Evolutionary conservation across 352 stramenopile genomes (phyloP), one percentile per base, ranked within the genome.

Genomic region (Phytopythium cucurbitacearum): DNA sequence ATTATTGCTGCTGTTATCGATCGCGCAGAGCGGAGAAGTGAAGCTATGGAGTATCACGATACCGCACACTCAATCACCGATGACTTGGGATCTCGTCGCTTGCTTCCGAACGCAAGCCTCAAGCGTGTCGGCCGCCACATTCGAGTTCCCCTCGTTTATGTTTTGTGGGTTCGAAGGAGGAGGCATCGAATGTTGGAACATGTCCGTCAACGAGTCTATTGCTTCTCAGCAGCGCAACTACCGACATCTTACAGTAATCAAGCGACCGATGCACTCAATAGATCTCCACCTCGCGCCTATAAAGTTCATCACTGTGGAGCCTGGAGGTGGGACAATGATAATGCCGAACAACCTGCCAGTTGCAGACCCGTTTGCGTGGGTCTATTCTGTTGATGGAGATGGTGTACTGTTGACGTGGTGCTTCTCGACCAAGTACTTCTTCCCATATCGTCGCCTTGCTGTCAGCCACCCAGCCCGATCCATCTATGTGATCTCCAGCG

Each of bases 161-260:
- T 84, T 86, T 45, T 78, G 70, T 40, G 75, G 75, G 2, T 86
- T 79, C 53, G 64, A 69, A 8, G 59, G 60, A 33, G 75, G 75
- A 7, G 67, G 67, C 41, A 60, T 86, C 10, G 75, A 86, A 61
- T 86, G 75, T 45, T 86, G 75, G 75, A 53, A 52, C 7, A 34
- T 84, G 3, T 68, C 69, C 3, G 34, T 48, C 10, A 16, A 55
- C n/a, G 51, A 59, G 32, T 28, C 21, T 28, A 28, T 28, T 28
- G 21, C 21, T 28, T 28, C 21, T n/a, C 51, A 10, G 52, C 52
- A 33, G 47, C 49, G 5, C 51, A 57, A 45, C 32, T 37, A 13
- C 40, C 40, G 57, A 51, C 35, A 32, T 48, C 59, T 41, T 51
- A 67, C 59, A 39, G 67, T 86, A 39, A 52, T 81, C 9, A 80